phyloP scores from a whole-genome alignment of 2,329 filamentous ascomycete genomes.

The Neofusicoccum kwambonambiense region DNA sequence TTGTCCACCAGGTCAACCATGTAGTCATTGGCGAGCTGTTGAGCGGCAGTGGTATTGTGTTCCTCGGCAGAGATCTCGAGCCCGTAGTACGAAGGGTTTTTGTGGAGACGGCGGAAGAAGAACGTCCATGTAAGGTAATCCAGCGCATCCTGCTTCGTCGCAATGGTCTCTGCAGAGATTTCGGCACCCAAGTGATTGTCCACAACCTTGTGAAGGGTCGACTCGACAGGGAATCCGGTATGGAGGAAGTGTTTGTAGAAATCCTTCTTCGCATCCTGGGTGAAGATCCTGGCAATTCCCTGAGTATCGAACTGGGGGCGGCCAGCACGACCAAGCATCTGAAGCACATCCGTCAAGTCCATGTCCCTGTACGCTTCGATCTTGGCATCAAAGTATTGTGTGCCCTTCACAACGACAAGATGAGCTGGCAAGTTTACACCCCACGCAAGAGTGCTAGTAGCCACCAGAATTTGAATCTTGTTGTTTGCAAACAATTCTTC shows the following conservation, averaged over 20 bases:
- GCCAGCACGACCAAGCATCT: conserved; percentile 95
- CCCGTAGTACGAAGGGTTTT: conserved; percentile 97
- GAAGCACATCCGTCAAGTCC: conserved; percentile 95
- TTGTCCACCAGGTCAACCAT: conserved; percentile 91
- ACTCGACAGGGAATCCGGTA: conserved; percentile 96
- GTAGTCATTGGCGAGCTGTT: conserved; percentile 86
- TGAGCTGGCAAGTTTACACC: conserved; percentile 97
- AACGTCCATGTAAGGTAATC: conserved; percentile 99
- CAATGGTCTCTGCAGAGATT: conserved; percentile 86
- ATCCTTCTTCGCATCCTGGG: conserved; percentile 94
- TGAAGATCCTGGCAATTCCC: conserved; percentile 95
- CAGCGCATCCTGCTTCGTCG: conserved; percentile 92
- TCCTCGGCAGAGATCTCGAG: conserved; percentile 91
- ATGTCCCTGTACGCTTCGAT: conserved; percentile 98
- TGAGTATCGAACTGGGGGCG: conserved; percentile 95
- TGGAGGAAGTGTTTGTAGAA: conserved; percentile 99
- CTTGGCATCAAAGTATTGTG: conserved; percentile 97
- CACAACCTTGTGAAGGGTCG: conserved; percentile 89
- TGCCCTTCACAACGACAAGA: conserved; percentile 95
- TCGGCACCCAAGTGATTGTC: conserved; percentile 97
- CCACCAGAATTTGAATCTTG: conserved; percentile 95
- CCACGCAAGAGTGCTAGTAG: conserved; percentile 95
- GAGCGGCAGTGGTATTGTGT: conserved; percentile 81
- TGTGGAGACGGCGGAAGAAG: conserved; percentile 95
- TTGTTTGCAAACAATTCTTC: conserved; percentile 97